phyloP scores from a whole-genome alignment of 2,329 filamentous ascomycete genomes.

The Aspergillus felis region DNA sequence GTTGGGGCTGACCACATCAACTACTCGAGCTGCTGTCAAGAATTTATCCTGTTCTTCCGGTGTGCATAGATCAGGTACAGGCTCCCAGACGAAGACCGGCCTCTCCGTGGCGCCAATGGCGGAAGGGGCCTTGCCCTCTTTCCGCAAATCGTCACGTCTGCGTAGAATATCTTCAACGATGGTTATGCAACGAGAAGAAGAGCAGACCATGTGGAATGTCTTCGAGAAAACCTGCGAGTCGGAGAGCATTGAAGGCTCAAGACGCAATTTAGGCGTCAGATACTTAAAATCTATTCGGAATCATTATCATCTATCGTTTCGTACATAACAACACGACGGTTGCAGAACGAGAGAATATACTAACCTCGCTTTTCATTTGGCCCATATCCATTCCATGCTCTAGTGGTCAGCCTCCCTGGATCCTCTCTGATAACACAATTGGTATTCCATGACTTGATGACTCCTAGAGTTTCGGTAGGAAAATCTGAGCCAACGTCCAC shows the following conservation, averaged over 20 bases:
- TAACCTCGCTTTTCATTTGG: constrained; percentile 60
- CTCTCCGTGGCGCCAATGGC: constrained; percentile 41
- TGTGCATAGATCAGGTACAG: constrained; percentile 81
- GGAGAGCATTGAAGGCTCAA: constrained; percentile 69
- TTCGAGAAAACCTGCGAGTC: constrained; percentile 64
- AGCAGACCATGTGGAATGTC: constrained; percentile 86
- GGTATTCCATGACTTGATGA: constrained; percentile 73
- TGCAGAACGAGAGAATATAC: constrained; percentile 1
- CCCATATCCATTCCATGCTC: constrained; percentile 89
- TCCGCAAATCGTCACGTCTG: constrained; percentile 40
- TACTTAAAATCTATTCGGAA: constrained; percentile 70
- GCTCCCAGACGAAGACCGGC: constrained; percentile 89
- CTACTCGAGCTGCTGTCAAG: constrained; percentile 48
- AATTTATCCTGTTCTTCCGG: constrained; percentile 58
- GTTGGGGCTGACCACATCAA: constrained; percentile 71
- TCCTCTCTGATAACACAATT: constrained; percentile 66
- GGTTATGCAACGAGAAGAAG: constrained; percentile 69
- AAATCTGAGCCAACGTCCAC: constrained; percentile 89
- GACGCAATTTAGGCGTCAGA: constrained; percentile 75
- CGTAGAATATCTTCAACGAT: constrained; percentile 68
- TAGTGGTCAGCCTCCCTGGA: constrained; percentile 69
- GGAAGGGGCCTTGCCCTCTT: constrained; percentile 24
- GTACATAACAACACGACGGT: not conserved
- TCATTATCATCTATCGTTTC: constrained; percentile 1
- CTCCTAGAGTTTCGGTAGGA: constrained; percentile 58